These are phyloP conservation scores for Zoysia pacifica DNA, from an alignment of 176 grass and related monocot genomes.

Conservation along the genomic window DNA sequence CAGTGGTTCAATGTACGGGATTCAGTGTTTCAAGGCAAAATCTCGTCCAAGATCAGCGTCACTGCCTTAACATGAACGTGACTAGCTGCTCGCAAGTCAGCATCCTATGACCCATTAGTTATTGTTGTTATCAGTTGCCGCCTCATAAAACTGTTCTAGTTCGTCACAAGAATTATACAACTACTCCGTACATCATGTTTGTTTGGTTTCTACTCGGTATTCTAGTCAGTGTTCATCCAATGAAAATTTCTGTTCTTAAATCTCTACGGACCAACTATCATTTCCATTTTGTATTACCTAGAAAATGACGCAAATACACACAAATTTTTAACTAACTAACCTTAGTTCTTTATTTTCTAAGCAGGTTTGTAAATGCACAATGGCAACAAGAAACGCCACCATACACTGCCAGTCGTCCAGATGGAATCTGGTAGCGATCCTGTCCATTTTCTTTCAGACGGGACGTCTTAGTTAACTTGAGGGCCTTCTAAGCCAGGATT, in stretches of 20 bases:
- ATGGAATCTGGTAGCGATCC: conserved; percentile 42
- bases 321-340: no score
- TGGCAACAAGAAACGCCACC: no score
- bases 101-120: no score
- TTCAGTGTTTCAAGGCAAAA: no score
- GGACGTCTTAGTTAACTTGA: conserved; percentile 27
- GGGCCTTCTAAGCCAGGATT: conserved; percentile 19
- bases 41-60: no score
- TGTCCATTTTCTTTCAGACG: conserved; percentile 51
- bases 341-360: no score
- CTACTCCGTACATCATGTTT: not conserved
- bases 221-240: not conserved
- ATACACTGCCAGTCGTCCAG: not conserved
- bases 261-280: no score
- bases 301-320: no score
- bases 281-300: no score
- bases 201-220: not conserved
- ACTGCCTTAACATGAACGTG: no score
- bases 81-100: no score
- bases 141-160: not conserved
- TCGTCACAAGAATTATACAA: not conserved
- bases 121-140: conserved; percentile 1
- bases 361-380: no score
- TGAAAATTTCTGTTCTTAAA: not conserved
- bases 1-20: not conserved